Percentiles rank a stretch among this genome's conserved stretches.
Conservation (phyloP, 164 flowering plant genomes). For the Vitis cinerea region DNA sequence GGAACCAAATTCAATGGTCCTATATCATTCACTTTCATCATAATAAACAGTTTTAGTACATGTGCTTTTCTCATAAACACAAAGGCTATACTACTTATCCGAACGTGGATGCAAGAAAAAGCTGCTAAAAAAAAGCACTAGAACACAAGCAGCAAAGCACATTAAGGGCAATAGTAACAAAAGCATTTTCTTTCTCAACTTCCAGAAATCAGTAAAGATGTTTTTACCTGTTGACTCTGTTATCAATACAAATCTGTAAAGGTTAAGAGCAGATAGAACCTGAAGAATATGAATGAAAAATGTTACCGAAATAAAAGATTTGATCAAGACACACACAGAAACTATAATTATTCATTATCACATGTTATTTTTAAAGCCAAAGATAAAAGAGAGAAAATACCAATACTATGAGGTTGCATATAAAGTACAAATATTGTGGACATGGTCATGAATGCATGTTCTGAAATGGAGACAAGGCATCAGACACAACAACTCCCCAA, state of each 20-base stretch:
- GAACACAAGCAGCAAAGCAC: neutral
- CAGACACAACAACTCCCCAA: no score
- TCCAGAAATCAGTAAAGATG: neutral
- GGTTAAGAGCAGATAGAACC: conserved; percentile 83
- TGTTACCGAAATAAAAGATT: neutral
- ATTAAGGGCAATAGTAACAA: neutral
- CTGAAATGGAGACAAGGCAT: no score
- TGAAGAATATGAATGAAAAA: conserved; percentile 26
- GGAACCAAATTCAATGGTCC: no score
- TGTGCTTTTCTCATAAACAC: neutral
- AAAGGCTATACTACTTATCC: neutral
- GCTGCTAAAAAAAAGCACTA: neutral
- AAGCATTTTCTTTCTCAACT: neutral
- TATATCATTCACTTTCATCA: neutral
- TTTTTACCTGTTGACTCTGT: conserved; percentile 64
- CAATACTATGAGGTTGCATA: no score
- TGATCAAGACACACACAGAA: neutral
- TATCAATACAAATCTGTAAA: conserved; percentile 77
- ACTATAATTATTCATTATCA: neutral
- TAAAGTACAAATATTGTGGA: no score
- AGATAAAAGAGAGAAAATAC: no score
- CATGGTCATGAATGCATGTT: no score
- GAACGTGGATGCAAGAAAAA: neutral
- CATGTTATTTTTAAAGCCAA: no score
- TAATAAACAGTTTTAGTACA: neutral